Evolutionary conservation across 805 yeast genomes (phyloP), one percentile per base, ranked within the genome.

Genomic region (Wickerhamiella alocasiicola): DNA sequence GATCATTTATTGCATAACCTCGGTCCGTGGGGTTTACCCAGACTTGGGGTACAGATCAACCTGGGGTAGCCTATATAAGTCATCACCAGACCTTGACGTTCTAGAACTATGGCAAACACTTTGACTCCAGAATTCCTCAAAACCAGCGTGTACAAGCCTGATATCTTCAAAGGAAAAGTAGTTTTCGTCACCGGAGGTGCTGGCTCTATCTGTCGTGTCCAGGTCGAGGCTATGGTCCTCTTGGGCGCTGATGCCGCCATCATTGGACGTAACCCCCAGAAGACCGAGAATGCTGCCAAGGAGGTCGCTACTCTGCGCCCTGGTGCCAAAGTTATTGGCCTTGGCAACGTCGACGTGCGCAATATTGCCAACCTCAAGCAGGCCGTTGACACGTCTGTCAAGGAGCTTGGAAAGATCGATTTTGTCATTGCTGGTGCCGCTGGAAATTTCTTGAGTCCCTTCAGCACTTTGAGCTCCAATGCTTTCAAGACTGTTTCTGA

Each of bases 101-200:
- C n/a, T n/a, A n/a, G n/a, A n/a, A n/a, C 26, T 23, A 54, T 54
- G 58, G 54, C 58, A 19, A 54, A 53, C 45, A 54, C 57, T 5
- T 36, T 55, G 12, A 29, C 36, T 13, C 25, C 30, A 13, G 49
- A 47, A 13, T 59, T 51, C 38, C 48, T 57, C 20, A 38, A 53
- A 34, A 50, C 49, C 30, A 13, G 50, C 34, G 50, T 50, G 20
- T 60, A 42, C 46, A 76, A 77, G 48, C 73, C 77, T 1, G 80
- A 71, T 48, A 52, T 84, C 29, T 85, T 85, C 64, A 68, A 74
- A 44, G 93, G 81, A 11, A 85, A 85, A 57, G 95, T 83, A 2
- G 91, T 76, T 4, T 81, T 87, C 49, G 82, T 84, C 39, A 88
- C 97, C 1, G 97, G 97, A 5, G 96, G 96, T 11, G 91, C 96